Evolutionary conservation across 805 yeast species (phyloP).

Genomic region (Candida taoyuanica): DNA sequence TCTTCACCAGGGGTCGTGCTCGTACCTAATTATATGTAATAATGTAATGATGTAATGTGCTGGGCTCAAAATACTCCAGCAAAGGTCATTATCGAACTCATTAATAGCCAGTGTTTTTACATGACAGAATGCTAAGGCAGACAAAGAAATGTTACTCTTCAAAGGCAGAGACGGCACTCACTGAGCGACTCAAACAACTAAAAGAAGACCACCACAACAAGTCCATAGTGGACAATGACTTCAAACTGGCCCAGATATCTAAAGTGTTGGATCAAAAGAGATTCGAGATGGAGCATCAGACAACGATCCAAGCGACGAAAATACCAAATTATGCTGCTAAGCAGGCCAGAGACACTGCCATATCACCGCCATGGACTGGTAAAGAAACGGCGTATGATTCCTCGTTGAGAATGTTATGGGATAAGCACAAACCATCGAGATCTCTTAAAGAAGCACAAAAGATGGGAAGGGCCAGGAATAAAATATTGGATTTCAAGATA

Average conservation of each 20-base stretch:
- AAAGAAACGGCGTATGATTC: constrained; percentile 43
- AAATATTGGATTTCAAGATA: constrained; percentile 57
- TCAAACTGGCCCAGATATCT: constrained; percentile 23
- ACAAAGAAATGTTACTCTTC: too few species aligned
- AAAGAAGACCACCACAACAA: constrained; percentile 24
- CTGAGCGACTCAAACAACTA: constrained; percentile 25
- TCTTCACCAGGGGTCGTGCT: too few species aligned
- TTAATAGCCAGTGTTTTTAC: background rate
- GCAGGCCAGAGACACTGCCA: constrained; percentile 44
- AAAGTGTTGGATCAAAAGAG: constrained; percentile 29
- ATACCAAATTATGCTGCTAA: constrained; percentile 42
- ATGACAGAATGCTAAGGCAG: too few species aligned
- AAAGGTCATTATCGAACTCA: background rate
- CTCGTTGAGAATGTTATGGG: constrained; percentile 51
- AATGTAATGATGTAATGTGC: too few species aligned
- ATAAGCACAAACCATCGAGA: constrained; percentile 39
- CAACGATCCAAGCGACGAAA: constrained; percentile 36
- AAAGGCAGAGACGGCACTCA: constrained; percentile 20
- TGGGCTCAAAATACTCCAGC: too few species aligned
- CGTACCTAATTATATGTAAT: too few species aligned
- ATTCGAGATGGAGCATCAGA: constrained; percentile 37
- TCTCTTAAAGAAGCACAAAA: constrained; percentile 32
- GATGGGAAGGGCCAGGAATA: constrained; percentile 58
- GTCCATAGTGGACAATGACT: constrained; percentile 25
- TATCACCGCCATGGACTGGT: constrained; percentile 56